Evolutionary conservation across 2,329 filamentous ascomycete genomes (phyloP).

Genomic region (Triangularia setosa): DNA sequence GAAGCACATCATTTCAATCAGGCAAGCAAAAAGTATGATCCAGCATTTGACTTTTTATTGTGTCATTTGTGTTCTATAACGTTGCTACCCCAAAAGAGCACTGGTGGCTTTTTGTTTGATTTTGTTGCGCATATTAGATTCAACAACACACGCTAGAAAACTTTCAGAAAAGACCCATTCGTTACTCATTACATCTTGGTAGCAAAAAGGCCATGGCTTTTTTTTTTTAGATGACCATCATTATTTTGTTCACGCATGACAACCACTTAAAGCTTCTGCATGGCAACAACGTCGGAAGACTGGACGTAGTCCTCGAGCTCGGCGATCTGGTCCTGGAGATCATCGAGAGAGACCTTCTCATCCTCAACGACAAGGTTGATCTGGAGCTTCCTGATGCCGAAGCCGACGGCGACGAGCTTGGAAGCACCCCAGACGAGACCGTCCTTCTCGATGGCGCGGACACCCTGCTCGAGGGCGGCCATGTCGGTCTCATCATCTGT

Average conservation of each 20-base stretch:
- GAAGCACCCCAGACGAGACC: conserved; percentile 95
- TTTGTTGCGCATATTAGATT: not conserved
- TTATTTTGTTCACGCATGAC: not conserved
- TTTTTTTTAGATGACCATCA: conserved; percentile 6
- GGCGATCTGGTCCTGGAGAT: conserved; percentile 79
- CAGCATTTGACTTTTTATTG: not conserved
- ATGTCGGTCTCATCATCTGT: conserved; percentile 92
- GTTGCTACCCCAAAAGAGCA: not conserved
- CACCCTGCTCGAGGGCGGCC: conserved; percentile 71
- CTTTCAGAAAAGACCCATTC: not conserved
- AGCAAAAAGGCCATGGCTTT: not conserved
- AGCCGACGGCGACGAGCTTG: conserved; percentile 85
- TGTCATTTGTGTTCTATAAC: not conserved
- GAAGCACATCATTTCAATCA: too few relatives aligned
- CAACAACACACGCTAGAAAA: not conserved
- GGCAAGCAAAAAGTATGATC: not conserved
- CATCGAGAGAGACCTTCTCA: conserved; percentile 84
- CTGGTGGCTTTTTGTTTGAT: not conserved
- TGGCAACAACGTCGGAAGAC: conserved; percentile 84
- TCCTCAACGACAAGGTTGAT: conserved; percentile 98
- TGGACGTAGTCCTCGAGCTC: conserved; percentile 93
- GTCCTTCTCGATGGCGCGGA: conserved; percentile 82
- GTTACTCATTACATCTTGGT: not conserved
- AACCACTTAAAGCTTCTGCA: conserved; percentile 78
- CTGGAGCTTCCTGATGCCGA: conserved; percentile 98